Evolutionary conservation across 225 moss, liverwort and hornwort species (phyloP).

Genomic region (Thuidium tamariscinum): DNA sequence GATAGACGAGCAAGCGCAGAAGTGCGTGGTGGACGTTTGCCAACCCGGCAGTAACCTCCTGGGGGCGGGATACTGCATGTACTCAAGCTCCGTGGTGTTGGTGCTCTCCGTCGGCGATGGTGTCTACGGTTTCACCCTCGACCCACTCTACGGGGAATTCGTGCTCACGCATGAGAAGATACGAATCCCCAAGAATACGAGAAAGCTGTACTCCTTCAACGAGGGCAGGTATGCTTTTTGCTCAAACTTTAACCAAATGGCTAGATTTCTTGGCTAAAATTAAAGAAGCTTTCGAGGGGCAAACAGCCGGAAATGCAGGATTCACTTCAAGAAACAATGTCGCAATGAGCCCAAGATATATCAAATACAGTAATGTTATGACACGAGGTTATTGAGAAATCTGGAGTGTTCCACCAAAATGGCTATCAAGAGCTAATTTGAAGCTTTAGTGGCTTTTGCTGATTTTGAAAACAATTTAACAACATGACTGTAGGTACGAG

Average conservation of each 20-base stretch:
- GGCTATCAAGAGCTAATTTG: background rate
- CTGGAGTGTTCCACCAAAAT: background rate
- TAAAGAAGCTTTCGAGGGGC: background rate
- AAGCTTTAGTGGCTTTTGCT: background rate
- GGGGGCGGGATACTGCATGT: slow-evolving; percentile 94
- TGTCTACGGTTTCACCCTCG: slow-evolving; percentile 83
- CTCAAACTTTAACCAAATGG: no score
- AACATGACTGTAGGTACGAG: slow-evolving; percentile 16
- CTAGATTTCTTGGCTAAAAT: background rate
- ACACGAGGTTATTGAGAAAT: background rate
- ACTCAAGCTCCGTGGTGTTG: slow-evolving; percentile 85
- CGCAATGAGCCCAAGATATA: background rate
- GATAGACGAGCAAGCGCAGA: slow-evolving; percentile 58
- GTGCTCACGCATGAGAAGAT: slow-evolving; percentile 76
- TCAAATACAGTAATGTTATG: background rate
- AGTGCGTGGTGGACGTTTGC: slow-evolving; percentile 78
- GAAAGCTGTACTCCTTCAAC: slow-evolving; percentile 84
- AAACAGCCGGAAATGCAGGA: background rate
- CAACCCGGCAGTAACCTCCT: slow-evolving; percentile 92
- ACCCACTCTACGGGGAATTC: slow-evolving; percentile 87
- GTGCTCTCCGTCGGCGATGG: slow-evolving; percentile 83
- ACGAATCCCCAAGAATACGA: slow-evolving; percentile 58
- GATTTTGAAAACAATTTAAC: background rate
- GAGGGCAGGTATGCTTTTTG: slow-evolving; percentile 40
- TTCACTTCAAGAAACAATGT: background rate